These are phyloP conservation scores for Austropuccinia psidii DNA, from an alignment of 1,284 basidiomycete species.

Conservation along the genomic window DNA sequence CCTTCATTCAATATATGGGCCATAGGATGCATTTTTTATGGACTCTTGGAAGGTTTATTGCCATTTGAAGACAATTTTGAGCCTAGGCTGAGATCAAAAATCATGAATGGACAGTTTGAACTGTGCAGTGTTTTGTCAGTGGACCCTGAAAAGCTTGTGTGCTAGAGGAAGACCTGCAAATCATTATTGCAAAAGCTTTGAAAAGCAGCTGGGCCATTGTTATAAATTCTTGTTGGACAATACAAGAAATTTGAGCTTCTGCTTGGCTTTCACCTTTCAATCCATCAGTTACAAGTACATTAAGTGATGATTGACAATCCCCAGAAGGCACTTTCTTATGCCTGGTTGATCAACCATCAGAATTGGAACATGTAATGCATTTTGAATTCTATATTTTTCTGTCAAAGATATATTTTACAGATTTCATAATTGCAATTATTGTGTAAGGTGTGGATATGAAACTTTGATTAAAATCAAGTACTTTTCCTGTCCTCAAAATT, in stretches of 20 bases:
- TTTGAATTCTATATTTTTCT: too few relatives aligned
- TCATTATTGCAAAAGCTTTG: constrained; percentile 11
- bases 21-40: constrained; percentile 74
- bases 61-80: constrained; percentile 83
- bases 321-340: too few relatives aligned
- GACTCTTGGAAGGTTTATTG: constrained; percentile 65
- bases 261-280: not conserved
- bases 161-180: not conserved
- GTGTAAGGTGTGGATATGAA: too few relatives aligned
- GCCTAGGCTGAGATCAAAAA: constrained; percentile 80
- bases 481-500: too few relatives aligned
- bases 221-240: constrained; percentile 1
- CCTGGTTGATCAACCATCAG: too few relatives aligned
- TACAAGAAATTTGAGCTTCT: not conserved
- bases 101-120: constrained; percentile 63
- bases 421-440: too few relatives aligned
- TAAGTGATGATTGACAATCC: not conserved
- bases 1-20: constrained; percentile 79
- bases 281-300: not conserved
- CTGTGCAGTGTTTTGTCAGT: constrained; percentile 42
- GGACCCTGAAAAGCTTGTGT: not conserved
- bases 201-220: constrained; percentile 12
- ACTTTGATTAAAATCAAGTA: too few relatives aligned
- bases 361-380: too few relatives aligned
- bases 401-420: too few relatives aligned